Evolutionary conservation across 345 rosid species (phyloP).

Genomic region (Hirschfeldia incana): DNA sequence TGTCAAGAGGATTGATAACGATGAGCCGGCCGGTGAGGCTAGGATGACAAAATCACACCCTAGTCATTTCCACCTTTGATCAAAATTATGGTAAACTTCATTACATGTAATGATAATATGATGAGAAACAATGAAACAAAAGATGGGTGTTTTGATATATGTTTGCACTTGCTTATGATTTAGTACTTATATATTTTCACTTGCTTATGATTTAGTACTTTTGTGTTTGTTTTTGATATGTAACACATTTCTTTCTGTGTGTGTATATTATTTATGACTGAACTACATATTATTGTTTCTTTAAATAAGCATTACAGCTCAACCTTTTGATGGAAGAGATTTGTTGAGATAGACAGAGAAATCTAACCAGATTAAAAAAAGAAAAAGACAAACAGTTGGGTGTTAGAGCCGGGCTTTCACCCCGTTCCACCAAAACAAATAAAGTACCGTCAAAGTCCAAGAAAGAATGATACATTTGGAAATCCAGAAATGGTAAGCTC

Average conservation of each 20-base stretch:
- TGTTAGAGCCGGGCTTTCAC: too few relatives aligned
- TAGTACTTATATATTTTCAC: background rate
- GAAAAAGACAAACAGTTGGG: background rate
- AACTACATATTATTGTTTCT: background rate
- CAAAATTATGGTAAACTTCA: background rate
- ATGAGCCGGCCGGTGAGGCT: conserved; percentile 81
- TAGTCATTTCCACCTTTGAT: conserved; percentile 59
- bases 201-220: conserved; percentile 11
- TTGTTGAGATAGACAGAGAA: background rate
- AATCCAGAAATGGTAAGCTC: too few relatives aligned
- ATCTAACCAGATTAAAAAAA: background rate
- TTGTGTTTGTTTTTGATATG: conserved; percentile 6
- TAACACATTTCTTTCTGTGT: conserved; percentile 11
- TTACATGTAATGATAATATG: background rate
- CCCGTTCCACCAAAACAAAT: too few relatives aligned
- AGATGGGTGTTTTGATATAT: conserved; percentile 20
- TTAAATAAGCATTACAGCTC: background rate
- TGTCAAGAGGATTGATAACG: conserved; percentile 78
- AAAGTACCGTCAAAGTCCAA: too few relatives aligned
- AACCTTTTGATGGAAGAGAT: background rate
- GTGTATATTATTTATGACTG: conserved; percentile 11
- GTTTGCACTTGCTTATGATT: conserved; percentile 7
- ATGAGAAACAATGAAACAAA: background rate
- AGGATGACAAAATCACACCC: conserved; percentile 85
- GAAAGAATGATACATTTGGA: too few relatives aligned